These are phyloP conservation scores for Podospora sp. DNA, from an alignment of 495 filamentous ascomycete species.

Conservation along the genomic window DNA sequence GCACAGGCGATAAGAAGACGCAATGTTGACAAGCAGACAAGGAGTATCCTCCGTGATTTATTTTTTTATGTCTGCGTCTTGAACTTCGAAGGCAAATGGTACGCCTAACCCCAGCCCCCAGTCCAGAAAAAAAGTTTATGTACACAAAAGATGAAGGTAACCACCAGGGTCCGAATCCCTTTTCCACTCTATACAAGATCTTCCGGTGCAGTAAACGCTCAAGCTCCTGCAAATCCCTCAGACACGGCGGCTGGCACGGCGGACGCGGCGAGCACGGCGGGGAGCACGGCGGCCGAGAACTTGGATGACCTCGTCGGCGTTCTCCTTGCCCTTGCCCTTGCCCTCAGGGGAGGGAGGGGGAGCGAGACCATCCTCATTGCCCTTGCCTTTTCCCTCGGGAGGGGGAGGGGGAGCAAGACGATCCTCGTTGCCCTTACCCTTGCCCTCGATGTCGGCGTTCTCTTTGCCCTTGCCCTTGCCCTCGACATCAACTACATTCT, in stretches of 20 bases:
- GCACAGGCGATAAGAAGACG: not conserved
- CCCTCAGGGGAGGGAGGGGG: not conserved
- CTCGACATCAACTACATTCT: not conserved
- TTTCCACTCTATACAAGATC: not conserved
- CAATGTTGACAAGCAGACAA: not conserved
- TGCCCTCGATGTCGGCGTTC: not conserved
- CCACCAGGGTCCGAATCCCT: not conserved
- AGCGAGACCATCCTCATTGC: not conserved
- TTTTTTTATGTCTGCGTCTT: not conserved
- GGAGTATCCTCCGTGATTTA: not conserved
- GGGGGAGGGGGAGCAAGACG: too few species aligned
- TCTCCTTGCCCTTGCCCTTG: slow-evolving; percentile 8
- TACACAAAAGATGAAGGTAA: not conserved
- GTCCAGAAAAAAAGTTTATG: not conserved
- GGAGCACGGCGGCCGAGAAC: not conserved
- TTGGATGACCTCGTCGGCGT: not conserved
- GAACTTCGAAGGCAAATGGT: not conserved
- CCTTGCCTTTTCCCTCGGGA: slow-evolving; percentile 20
- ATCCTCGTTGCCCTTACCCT: not conserved
- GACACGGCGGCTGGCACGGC: not conserved
- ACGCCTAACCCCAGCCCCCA: not conserved
- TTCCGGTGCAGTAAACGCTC: not conserved
- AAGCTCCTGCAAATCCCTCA: not conserved
- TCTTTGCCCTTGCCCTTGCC: not conserved
- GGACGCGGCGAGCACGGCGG: not conserved